Evolutionary conservation across 139 green algal species (phyloP).

Genomic region (Chloropicon primus): DNA sequence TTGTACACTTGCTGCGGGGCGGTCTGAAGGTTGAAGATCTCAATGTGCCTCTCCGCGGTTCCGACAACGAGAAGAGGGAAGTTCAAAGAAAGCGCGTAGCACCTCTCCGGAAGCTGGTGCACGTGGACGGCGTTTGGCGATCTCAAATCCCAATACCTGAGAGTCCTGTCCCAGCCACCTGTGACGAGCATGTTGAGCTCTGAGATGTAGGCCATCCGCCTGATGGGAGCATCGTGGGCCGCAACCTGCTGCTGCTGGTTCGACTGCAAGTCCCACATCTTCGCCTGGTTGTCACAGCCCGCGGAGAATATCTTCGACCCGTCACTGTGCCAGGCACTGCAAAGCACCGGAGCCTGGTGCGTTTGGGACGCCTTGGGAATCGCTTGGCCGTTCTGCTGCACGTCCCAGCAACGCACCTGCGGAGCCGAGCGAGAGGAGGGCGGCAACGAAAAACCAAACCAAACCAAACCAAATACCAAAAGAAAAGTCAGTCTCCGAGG

Average conservation of each 20-base stretch:
- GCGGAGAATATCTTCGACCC: conserved; percentile 46
- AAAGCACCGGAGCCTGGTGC: conserved; percentile 70
- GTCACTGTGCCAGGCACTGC: conserved; percentile 68
- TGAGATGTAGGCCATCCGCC: conserved; percentile 44
- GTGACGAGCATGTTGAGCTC: conserved; percentile 47
- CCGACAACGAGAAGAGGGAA: conserved; percentile 59
- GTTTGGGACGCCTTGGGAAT: conserved; percentile 65
- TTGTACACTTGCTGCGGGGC: conserved; percentile 48
- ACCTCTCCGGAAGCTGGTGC: neutral
- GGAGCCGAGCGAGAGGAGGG: too few relatives aligned
- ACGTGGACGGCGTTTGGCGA: conserved; percentile 39
- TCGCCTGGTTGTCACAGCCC: conserved; percentile 80
- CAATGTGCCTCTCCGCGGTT: conserved; percentile 59
- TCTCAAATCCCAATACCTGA: conserved; percentile 65
- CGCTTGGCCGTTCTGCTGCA: conserved; percentile 40
- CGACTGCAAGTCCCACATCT: conserved; percentile 83
- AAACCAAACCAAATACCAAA: too few relatives aligned
- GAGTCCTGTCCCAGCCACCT: conserved; percentile 36
- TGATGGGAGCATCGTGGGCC: conserved; percentile 72
- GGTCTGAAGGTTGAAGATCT: conserved; percentile 12
- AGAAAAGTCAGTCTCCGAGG: too few relatives aligned
- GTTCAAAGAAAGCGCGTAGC: conserved; percentile 57
- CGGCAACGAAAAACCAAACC: too few relatives aligned
- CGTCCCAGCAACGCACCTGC: conserved; percentile 65
- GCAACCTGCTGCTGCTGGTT: conserved; percentile 68